Percentiles rank a stretch among this genome's conserved stretches.
Evolutionary conservation across 345 rosid species (phyloP).

Genomic region (Excoecaria cochinchinensis): DNA sequence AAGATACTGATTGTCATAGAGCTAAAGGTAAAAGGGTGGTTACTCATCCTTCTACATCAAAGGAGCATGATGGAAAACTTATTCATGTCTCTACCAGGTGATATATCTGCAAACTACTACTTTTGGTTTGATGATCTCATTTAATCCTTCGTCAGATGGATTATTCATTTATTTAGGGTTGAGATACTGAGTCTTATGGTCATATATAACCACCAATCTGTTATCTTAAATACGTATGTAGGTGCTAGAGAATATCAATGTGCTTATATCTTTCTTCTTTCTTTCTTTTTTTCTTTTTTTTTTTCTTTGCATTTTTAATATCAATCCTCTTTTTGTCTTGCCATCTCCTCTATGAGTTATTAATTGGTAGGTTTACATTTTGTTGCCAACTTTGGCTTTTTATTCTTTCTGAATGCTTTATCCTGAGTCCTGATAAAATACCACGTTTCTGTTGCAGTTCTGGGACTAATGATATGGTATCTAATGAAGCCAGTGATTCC

Average conservation of each 20-base stretch:
- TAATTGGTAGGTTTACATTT: background rate
- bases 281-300: background rate
- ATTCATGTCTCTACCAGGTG: conserved; percentile 47
- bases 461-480: conserved; percentile 20
- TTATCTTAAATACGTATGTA: background rate
- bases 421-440: background rate
- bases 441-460: conserved; percentile 30
- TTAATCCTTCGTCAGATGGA: conserved; percentile 1
- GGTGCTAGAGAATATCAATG: background rate
- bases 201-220: background rate
- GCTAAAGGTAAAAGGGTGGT: conserved; percentile 52
- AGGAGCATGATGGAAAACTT: conserved; percentile 23
- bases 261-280: background rate
- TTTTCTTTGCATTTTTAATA: too few species aligned
- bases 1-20: conserved; percentile 28
- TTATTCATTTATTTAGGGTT: background rate
- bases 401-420: background rate
- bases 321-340: background rate
- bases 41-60: conserved; percentile 25
- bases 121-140: background rate
- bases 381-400: conserved; percentile 16
- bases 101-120: conserved; percentile 5
- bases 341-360: background rate
- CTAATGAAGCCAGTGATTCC: conserved; percentile 27
- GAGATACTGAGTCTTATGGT: background rate